A percentile compares a stretch with the other conserved stretches of the same genome.
These are phyloP conservation scores for Kuraishia piskuri DNA, from an alignment of 805 yeast genomes.

Conservation along the genomic window DNA sequence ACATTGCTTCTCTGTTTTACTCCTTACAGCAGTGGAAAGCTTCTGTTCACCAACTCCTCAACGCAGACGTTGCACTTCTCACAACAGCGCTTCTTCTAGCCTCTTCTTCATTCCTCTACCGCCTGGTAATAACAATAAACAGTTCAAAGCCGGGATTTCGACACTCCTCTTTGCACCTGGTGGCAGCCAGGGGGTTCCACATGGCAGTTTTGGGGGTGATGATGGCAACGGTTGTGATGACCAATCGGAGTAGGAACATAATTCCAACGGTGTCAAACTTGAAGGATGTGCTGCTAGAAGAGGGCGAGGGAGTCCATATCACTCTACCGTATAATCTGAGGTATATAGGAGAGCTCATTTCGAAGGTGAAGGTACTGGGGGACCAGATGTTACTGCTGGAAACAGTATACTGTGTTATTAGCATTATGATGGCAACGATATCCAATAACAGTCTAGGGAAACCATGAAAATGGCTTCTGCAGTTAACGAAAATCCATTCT, in stretches of 20 bases:
- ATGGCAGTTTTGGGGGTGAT: neutral
- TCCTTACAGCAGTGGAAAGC: neutral
- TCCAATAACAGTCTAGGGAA: neutral
- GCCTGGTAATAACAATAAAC: neutral
- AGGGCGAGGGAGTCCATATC: neutral
- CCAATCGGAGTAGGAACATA: neutral
- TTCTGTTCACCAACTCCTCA: neutral
- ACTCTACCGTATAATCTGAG: neutral
- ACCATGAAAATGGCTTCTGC: neutral
- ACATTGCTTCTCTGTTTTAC: neutral
- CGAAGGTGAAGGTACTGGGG: neutral
- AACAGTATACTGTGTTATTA: neutral
- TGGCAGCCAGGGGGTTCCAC: neutral
- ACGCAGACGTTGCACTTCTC: neutral
- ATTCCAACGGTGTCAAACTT: neutral
- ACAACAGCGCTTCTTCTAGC: neutral
- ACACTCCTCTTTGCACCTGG: neutral
- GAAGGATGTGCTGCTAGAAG: neutral
- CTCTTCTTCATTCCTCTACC: neutral
- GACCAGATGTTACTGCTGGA: neutral
- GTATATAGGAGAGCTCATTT: neutral
- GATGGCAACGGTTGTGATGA: neutral
- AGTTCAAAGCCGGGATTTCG: neutral
- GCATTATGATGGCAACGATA: neutral
- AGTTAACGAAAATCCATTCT: neutral